A percentile compares a stretch with the other conserved stretches of the same genome.
Conservation (phyloP, 208 protist species). For the Naegleria lovaniensis region DNA sequence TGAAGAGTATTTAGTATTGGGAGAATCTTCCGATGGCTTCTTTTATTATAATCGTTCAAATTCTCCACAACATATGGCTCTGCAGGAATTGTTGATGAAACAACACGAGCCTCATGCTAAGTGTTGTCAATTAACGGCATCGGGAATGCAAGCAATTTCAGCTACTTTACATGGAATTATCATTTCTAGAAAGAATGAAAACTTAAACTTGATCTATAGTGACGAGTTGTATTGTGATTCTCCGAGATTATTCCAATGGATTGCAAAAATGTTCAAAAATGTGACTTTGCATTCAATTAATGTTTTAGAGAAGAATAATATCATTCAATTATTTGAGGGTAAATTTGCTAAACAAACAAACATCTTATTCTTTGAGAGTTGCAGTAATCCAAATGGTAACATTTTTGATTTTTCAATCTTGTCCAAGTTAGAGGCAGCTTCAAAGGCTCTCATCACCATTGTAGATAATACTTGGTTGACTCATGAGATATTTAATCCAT, state of each 20-base stretch:
- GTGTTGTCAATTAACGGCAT: background rate
- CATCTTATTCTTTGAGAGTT: slow-evolving; percentile 27
- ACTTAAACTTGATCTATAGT: slow-evolving; percentile 3
- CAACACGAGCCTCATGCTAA: background rate
- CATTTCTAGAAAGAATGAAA: background rate
- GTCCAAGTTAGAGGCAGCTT: background rate
- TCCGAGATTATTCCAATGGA: slow-evolving; percentile 13
- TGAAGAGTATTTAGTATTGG: background rate
- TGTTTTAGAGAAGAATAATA: background rate
- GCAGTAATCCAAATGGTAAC: slow-evolving; percentile 27
- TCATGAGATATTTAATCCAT: slow-evolving; percentile 16
- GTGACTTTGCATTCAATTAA: background rate
- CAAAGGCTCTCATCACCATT: background rate
- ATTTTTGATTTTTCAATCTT: slow-evolving; percentile 25
- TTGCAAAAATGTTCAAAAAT: background rate
- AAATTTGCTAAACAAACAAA: background rate
- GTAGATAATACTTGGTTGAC: slow-evolving; percentile 28
- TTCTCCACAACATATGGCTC: background rate
- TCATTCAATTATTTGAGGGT: background rate
- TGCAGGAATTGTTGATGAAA: background rate
- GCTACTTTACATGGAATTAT: slow-evolving; percentile 8
- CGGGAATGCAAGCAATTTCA: background rate
- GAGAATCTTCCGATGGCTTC: background rate
- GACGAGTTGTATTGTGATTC: slow-evolving; percentile 30
- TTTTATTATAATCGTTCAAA: background rate